These are phyloP conservation scores for Microstegium vimineum DNA, from an alignment of 176 grass and related monocot species.

Conservation along the genomic window DNA sequence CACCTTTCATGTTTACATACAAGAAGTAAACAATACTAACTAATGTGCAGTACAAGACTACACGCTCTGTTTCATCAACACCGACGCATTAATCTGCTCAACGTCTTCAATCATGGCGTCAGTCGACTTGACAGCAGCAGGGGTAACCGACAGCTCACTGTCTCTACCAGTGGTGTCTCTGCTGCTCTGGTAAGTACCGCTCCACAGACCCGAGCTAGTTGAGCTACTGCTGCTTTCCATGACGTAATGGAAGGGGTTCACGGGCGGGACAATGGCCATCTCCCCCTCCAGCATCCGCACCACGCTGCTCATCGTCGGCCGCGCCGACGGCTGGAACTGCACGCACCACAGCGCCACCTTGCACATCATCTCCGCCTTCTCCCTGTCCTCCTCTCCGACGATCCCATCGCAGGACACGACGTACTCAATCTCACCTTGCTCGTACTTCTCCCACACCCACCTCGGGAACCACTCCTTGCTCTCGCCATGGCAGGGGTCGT, in stretches of 20 bases:
- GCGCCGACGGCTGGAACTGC: constrained; percentile 53
- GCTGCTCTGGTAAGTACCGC: constrained; percentile 7
- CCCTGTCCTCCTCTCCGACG: constrained; percentile 27
- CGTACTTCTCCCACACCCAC: constrained; percentile 69
- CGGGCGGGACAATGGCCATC: constrained; percentile 56
- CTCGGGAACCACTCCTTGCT: constrained; percentile 69
- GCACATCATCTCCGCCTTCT: constrained; percentile 69
- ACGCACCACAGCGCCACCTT: constrained; percentile 80
- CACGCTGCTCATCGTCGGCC: constrained; percentile 68
- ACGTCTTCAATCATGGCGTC: neutral
- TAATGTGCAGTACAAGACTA: neutral
- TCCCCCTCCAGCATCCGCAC: constrained; percentile 82
- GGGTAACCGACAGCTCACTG: neutral
- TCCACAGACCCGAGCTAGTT: neutral
- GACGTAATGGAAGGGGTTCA: constrained; percentile 64
- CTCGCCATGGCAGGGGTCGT: constrained; percentile 13
- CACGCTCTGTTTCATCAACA: neutral
- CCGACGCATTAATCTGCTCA: neutral
- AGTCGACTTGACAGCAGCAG: neutral
- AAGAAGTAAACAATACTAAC: neutral
- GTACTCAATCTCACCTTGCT: constrained; percentile 30
- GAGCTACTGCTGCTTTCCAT: neutral
- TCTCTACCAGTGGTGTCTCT: neutral
- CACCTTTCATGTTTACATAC: neutral
- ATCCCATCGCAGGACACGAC: constrained; percentile 29